Base-by-base conservation (phyloP, 768 basidiomycete genomes). In the Pleurotus platypus region DNA sequence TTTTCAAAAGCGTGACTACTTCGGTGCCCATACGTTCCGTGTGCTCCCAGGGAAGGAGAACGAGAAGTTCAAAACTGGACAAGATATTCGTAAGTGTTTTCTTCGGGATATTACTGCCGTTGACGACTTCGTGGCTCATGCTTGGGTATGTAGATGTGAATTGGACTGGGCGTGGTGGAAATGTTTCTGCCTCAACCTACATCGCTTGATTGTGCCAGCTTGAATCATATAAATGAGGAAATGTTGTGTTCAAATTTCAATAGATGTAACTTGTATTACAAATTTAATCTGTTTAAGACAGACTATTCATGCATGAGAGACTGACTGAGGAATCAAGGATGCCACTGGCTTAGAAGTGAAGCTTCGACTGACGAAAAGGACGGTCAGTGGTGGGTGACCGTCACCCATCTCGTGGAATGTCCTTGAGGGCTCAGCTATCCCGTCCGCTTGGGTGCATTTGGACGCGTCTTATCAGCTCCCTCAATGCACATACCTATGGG, bases 81-180 rank as follows among this genome's bases (percentile, higher is more conserved):
- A 91, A 74, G 92, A 96, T 70, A 94, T 98, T 71, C 92, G 91
- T 93, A 70, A 66, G 92, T 84, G 18, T 42, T 30, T 37, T 62
- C 4, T n/a, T 50, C 26, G 9, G 30, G 9, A 8, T 9, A 4
- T 8, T 11, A 11, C 30, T 35, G 30, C 30, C 2, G 30, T 11
- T 35, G 30, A 35, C 11, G 30, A 35, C 30, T 35, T 35, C 8
- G 9, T 35, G 30, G 24, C 24, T 26, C 30, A 3, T 35, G 9
- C 30, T 11, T 35, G 30, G 11, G 7, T 15, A 49, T n/a, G 38
- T 58, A 90, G 96, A 99, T 77, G 80, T 96, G 77, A 98, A 97
- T 82, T 98, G 96, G 96, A 98, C 95, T 64, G 96, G 96, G 46
- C 92, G 93, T 63, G 96, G 96, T 50, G 96, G 96, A 62, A 93